phyloP scores from a whole-genome alignment of 1,284 basidiomycete genomes.

The Cutaneotrichosporon daszewskae region DNA sequence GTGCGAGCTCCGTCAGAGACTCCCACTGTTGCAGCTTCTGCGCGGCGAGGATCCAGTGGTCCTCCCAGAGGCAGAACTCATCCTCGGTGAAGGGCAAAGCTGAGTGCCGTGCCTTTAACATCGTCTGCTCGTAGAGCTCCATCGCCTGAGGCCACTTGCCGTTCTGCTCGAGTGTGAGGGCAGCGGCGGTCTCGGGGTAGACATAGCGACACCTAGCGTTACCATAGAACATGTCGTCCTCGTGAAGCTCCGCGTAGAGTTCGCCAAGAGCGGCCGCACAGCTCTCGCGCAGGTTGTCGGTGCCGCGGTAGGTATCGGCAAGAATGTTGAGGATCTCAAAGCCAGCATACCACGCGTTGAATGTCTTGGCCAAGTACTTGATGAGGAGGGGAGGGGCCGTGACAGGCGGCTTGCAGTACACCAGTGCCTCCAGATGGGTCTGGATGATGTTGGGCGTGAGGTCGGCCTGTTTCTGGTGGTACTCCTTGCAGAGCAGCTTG shows the following conservation, averaged over 20 bases:
- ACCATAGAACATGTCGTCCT: constrained; percentile 98
- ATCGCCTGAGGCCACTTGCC: constrained; percentile 96
- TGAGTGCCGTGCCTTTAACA: constrained; percentile 76
- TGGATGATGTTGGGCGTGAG: constrained; percentile 93
- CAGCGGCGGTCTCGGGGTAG: constrained; percentile 86
- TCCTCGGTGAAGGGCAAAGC: constrained; percentile 86
- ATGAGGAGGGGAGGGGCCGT: constrained; percentile 88
- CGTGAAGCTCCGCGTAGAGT: constrained; percentile 88
- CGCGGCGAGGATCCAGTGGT: constrained; percentile 95
- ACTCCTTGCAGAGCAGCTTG: constrained; percentile 85
- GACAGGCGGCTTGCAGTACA: constrained; percentile 78
- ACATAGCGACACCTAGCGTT: constrained; percentile 86
- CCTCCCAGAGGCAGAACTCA: constrained; percentile 98
- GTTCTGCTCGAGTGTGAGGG: constrained; percentile 90
- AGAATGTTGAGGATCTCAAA: constrained; percentile 83
- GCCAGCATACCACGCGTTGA: constrained; percentile 88
- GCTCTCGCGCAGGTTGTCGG: constrained; percentile 79
- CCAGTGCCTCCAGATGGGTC: constrained; percentile 77
- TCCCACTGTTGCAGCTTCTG: constrained; percentile 99
- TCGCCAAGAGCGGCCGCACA: constrained; percentile 89
- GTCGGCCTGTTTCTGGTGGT: constrained; percentile 82
- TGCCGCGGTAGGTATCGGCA: constrained; percentile 63
- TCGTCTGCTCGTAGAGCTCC: constrained; percentile 82
- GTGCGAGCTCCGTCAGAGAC: constrained; percentile 84
- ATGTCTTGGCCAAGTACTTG: constrained; percentile 95